These are phyloP conservation scores for Phytophthora pini DNA, from an alignment of 352 stramenopile genomes.

Conservation along the genomic window DNA sequence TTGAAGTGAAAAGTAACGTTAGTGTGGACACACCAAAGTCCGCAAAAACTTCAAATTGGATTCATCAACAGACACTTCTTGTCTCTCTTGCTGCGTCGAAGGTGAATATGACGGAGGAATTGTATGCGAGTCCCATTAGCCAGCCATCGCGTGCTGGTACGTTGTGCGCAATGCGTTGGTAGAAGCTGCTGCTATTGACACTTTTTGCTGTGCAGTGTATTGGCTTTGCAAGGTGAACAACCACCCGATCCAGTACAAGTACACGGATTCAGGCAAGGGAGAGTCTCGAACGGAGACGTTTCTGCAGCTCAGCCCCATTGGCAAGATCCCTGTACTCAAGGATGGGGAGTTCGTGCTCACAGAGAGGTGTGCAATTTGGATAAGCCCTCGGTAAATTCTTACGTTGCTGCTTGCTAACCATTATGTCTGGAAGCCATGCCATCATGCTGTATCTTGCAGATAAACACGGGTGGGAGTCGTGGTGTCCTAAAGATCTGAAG, in stretches of 20 bases:
- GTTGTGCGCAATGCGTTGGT: neutral
- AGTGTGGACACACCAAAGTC: too few species aligned
- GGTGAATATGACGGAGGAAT: conserved; percentile 45
- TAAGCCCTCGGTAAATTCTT: too few species aligned
- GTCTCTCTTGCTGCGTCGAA: neutral
- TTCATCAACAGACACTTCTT: conserved; percentile 35
- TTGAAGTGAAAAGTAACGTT: too few species aligned
- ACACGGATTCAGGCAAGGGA: conserved; percentile 57
- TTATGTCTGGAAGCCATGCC: conserved; percentile 47
- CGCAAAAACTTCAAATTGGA: conserved; percentile 26
- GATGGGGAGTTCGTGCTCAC: conserved; percentile 73
- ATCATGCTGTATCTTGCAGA: conserved; percentile 80
- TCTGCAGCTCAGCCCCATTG: conserved; percentile 61
- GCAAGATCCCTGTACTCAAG: conserved; percentile 75
- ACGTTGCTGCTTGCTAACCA: neutral
- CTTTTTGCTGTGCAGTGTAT: conserved; percentile 38
- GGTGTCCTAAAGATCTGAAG: conserved; percentile 67
- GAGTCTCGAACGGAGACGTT: conserved; percentile 60
- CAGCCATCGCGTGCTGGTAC: conserved; percentile 67
- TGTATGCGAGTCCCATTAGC: conserved; percentile 69
- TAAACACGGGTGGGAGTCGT: conserved; percentile 70
- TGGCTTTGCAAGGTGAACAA: conserved; percentile 82
- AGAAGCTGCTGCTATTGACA: neutral
- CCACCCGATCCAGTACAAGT: conserved; percentile 65
- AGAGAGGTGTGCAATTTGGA: conserved; percentile 46